A percentile compares a stretch with the other conserved stretches of the same genome.
Evolutionary conservation across 2,329 filamentous ascomycete genomes (phyloP).

Genomic region (Daldinia sp.): DNA sequence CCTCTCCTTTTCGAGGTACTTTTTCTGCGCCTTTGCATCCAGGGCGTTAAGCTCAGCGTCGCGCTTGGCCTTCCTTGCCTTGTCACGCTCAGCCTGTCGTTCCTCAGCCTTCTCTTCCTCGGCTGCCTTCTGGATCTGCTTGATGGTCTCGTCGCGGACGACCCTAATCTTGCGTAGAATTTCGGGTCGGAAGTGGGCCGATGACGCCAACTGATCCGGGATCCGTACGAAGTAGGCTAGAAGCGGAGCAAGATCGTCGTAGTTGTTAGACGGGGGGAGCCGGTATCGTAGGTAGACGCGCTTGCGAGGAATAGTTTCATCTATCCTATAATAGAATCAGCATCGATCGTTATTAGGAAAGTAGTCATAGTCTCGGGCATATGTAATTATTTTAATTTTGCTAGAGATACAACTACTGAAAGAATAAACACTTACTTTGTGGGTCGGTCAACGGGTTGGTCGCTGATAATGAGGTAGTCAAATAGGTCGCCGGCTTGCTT

Average conservation of each 20-base stretch:
- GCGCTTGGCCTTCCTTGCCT: conserved; percentile 87
- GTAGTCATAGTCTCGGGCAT: background rate
- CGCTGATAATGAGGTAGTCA: conserved; percentile 88
- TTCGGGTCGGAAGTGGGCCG: conserved; percentile 89
- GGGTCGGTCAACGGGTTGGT: conserved; percentile 90
- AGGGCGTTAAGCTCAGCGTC: conserved; percentile 83
- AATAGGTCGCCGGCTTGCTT: conserved; percentile 82
- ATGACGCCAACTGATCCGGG: conserved; percentile 81
- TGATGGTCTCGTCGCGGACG: conserved; percentile 83
- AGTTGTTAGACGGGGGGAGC: conserved; percentile 72
- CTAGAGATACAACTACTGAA: background rate
- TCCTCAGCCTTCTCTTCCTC: conserved; percentile 77
- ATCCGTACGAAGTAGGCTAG: conserved; percentile 86
- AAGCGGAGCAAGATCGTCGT: conserved; percentile 75
- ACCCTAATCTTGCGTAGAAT: conserved; percentile 85
- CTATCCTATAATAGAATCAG: conserved; percentile 67
- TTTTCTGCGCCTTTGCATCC: conserved; percentile 86
- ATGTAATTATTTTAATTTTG: background rate
- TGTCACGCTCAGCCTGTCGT: conserved; percentile 67
- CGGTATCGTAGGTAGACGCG: conserved; percentile 84
- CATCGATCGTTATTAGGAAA: background rate
- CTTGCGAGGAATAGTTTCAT: conserved; percentile 88
- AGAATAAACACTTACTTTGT: conserved; percentile 71
- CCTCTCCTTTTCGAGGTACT: conserved; percentile 83
- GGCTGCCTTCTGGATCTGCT: conserved; percentile 81